Conservation (phyloP, 2,329 filamentous ascomycete species). For the Fusarium pseudonygamai region DNA sequence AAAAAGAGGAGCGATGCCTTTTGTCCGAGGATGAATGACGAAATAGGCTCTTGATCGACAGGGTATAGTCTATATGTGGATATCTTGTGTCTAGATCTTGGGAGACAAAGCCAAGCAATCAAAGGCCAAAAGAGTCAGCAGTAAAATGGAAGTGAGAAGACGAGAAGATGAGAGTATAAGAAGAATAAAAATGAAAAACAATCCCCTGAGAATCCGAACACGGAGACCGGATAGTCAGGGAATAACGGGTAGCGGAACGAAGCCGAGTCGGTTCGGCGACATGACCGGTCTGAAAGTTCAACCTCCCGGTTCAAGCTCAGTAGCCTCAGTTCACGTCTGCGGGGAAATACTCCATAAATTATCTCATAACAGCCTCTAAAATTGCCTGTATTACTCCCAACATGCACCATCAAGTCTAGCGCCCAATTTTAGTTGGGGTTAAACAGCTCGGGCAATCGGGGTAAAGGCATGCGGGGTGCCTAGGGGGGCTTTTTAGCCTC, state of each 20-base stretch:
- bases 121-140: not conserved
- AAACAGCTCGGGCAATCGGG: constrained; percentile 39
- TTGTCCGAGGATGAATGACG: constrained; percentile 37
- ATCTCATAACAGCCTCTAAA: constrained; percentile 29
- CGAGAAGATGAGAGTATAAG: not conserved
- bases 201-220: constrained; percentile 12
- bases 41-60: constrained; percentile 23
- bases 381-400: constrained; percentile 34
- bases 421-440: constrained; percentile 14
- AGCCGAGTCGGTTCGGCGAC: constrained; percentile 19
- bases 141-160: not conserved
- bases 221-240: constrained; percentile 8
- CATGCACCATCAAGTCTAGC: constrained; percentile 8
- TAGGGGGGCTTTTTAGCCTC: not conserved
- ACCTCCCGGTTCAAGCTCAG: not conserved
- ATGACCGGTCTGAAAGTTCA: constrained; percentile 9
- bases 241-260: constrained; percentile 18
- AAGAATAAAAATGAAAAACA: not conserved
- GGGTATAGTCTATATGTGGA: not conserved
- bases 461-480: constrained; percentile 38
- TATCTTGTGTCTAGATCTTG: not conserved
- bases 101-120: not conserved
- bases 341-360: constrained; percentile 28
- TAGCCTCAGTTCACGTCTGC: constrained; percentile 12
- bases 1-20: constrained; percentile 24